phyloP scores from a whole-genome alignment of 768 basidiomycete species.

The Galerina sulciceps region DNA sequence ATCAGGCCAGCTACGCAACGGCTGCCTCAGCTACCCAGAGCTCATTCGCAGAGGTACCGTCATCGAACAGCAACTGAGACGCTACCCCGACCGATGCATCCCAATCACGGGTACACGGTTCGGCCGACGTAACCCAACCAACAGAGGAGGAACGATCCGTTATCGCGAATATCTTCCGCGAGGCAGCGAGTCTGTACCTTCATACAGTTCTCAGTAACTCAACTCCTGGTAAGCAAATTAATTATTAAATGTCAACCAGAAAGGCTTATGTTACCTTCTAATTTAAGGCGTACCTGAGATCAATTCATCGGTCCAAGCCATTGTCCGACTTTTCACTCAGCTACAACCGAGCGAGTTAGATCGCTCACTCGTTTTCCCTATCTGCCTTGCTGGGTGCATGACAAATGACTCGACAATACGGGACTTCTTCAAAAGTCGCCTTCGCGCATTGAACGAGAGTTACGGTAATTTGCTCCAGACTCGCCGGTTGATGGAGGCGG shows the following conservation, averaged over 20 bases:
- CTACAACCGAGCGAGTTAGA: conserved; percentile 65
- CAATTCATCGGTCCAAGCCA: conserved; percentile 52
- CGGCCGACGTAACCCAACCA: conserved; percentile 34
- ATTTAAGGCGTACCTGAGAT: conserved; percentile 74
- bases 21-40: conserved; percentile 73
- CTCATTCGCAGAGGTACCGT: conserved; percentile 73
- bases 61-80: conserved; percentile 69
- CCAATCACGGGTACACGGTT: conserved; percentile 32
- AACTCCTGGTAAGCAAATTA: conserved; percentile 59
- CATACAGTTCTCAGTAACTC: conserved; percentile 72
- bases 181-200: conserved; percentile 68
- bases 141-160: conserved; percentile 51
- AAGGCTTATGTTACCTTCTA: not conserved
- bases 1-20: conserved; percentile 60
- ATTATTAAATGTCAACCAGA: not conserved
- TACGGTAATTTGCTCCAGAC: conserved; percentile 66
- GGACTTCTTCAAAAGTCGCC: conserved; percentile 60
- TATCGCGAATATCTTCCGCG: conserved; percentile 63
- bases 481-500: conserved; percentile 64
- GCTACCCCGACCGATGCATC: conserved; percentile 41
- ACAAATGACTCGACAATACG: conserved; percentile 64
- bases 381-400: conserved; percentile 76
- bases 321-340: conserved; percentile 57
- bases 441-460: conserved; percentile 57
- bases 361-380: conserved; percentile 71